Evolutionary conservation across 345 rosid species (phyloP).

Genomic region (Salix purpurea): DNA sequence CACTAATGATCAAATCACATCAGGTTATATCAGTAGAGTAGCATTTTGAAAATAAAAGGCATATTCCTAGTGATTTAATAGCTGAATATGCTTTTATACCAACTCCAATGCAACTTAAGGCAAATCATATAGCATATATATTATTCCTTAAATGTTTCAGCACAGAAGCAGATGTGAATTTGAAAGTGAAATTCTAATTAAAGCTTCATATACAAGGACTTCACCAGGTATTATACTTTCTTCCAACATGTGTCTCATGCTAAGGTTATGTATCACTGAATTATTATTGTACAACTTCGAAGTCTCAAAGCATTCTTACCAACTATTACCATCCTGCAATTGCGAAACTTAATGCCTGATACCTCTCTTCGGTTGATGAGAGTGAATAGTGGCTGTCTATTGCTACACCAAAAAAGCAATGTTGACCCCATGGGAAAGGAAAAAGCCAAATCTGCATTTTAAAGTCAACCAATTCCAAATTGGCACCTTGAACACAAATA

Average conservation of each 20-base stretch:
- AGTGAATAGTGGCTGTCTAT: slow-evolving; percentile 68
- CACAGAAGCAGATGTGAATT: slow-evolving; percentile 21
- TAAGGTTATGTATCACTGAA: slow-evolving; percentile 53
- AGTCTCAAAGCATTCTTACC: slow-evolving; percentile 96
- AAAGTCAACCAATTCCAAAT: slow-evolving; percentile 96
- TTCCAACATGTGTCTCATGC: slow-evolving; percentile 36
- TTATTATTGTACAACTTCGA: slow-evolving; percentile 42
- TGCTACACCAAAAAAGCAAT: slow-evolving; percentile 97
- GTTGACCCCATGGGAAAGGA: slow-evolving; percentile 82
- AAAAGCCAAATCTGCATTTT: slow-evolving; percentile 94
- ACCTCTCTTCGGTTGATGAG: slow-evolving; percentile 84
- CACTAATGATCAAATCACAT: neutral
- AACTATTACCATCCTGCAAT: slow-evolving; percentile 77
- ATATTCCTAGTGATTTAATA: neutral
- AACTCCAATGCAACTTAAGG: slow-evolving; percentile 4
- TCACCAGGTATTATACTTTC: slow-evolving; percentile 29
- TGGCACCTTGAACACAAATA: slow-evolving; percentile 75
- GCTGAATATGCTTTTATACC: neutral
- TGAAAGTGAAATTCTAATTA: slow-evolving; percentile 11
- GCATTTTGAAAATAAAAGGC: neutral
- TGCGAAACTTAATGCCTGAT: slow-evolving; percentile 68
- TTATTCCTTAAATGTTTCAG: slow-evolving; percentile 27
- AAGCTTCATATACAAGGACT: slow-evolving; percentile 28
- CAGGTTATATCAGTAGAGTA: neutral
- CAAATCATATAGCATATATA: slow-evolving; percentile 12